Base-by-base conservation (phyloP, 139 green algal genomes). In the Coelastrella sp. region DNA sequence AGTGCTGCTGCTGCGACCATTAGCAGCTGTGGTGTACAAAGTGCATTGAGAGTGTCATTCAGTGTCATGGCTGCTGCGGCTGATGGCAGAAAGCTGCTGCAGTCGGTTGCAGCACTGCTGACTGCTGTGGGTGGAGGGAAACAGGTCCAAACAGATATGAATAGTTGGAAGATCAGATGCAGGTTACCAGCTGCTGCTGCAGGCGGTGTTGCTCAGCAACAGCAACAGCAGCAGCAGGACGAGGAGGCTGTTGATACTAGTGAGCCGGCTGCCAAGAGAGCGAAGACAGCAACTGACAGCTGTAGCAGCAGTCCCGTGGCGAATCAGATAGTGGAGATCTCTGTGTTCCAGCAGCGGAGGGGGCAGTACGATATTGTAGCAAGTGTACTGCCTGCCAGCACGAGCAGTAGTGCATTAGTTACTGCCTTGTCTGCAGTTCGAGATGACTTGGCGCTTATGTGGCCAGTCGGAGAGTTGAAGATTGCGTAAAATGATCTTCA, bases 61-160 rank as follows among this genome's bases (percentile, higher is more conserved):
- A 7, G 4, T 24, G 76, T 90, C 0, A 27, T 60, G 7, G 87
- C 87, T 65, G 24, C 87, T 25, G 76, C 63, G 17, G 24, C 76
- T 66, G 87, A 90, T 17, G 87, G 87, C 4, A 35, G 63, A 8
- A 78, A 65, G 76, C 25, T 90, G 61, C 76, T 90, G 87, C 78
- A 85, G 19, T 78, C 87, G 12, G 20, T 85, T 12, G 87, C 60
- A 17, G 87, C 87, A 12, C 76, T 90, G 76, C 76, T 90, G 61
- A 59, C 59, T 8, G 27, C 60, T 27, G 61, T 80, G 4, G 61
- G 59, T 11, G 49, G 27, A n/a, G 63, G 25, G 4, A 20, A 68
- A 10, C 22, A 65, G 61, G 76, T 90, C n/a, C 19, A 59, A 6
- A n/a, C 70, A 12, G 85, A 89, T 14, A 24, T 24, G 0, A 6